Conservation (phyloP, 2,329 filamentous ascomycete genomes). For the Alternaria ventricosa region DNA sequence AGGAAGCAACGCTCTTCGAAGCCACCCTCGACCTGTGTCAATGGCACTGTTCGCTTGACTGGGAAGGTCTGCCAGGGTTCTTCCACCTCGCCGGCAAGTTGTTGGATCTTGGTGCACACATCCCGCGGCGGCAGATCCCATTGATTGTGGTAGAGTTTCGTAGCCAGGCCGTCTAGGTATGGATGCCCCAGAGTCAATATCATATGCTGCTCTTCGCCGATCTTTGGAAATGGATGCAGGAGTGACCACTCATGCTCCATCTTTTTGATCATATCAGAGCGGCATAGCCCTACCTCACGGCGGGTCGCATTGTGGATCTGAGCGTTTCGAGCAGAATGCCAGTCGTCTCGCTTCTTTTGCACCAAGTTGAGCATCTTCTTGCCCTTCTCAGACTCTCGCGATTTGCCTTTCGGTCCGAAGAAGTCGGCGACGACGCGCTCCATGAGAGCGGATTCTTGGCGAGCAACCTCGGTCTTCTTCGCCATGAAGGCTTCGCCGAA, state of each 20-base stretch:
- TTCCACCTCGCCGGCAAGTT: slow-evolving; percentile 16
- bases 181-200: slow-evolving; percentile 19
- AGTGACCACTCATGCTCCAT: slow-evolving; percentile 7
- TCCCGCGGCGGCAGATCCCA: slow-evolving; percentile 14
- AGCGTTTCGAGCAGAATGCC: slow-evolving; percentile 3
- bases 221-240: neutral
- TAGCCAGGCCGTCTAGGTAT: slow-evolving; percentile 16
- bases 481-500: slow-evolving; percentile 7
- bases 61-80: slow-evolving; percentile 21
- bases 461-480: slow-evolving; percentile 7
- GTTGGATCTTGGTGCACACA: slow-evolving; percentile 15
- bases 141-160: slow-evolving; percentile 5
- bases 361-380: slow-evolving; percentile 9
- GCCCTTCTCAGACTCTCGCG: slow-evolving; percentile 3
- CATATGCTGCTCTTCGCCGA: slow-evolving; percentile 10
- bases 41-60: slow-evolving; percentile 3
- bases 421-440: slow-evolving; percentile 14
- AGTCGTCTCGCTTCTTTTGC: slow-evolving; percentile 2
- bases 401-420: slow-evolving; percentile 5
- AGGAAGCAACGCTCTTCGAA: slow-evolving; percentile 8
- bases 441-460: slow-evolving; percentile 11
- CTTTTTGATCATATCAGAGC: slow-evolving; percentile 1
- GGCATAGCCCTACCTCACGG: neutral
- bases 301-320: slow-evolving; percentile 11
- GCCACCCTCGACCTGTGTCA: neutral